Percentiles rank a stretch among this genome's conserved stretches.
Evolutionary conservation across 2,329 filamentous ascomycete genomes (phyloP).

Genomic region (Phyllosticta capitalensis): DNA sequence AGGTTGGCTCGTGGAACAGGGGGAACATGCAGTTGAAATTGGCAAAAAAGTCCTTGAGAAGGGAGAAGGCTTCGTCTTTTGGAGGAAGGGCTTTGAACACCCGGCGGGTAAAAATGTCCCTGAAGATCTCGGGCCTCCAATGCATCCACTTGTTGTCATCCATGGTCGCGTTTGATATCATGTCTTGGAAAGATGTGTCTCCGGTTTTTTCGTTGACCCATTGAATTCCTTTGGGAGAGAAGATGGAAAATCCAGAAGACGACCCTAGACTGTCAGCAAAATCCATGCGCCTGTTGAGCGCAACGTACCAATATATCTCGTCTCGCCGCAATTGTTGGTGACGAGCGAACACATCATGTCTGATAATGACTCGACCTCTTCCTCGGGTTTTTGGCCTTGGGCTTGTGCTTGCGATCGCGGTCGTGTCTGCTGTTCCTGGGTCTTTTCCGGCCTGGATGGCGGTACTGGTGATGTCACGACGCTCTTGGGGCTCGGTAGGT

Average conservation of each 20-base stretch:
- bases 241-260: conserved; percentile 96
- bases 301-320: conserved; percentile 74
- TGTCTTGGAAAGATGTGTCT: conserved; percentile 87
- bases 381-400: conserved; percentile 41
- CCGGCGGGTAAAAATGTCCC: conserved; percentile 77
- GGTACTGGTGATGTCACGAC: conserved; percentile 42
- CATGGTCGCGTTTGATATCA: conserved; percentile 79
- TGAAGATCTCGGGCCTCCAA: conserved; percentile 97
- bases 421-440: conserved; percentile 28
- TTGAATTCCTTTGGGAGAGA: conserved; percentile 93
- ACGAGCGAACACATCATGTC: conserved; percentile 99
- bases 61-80: conserved; percentile 76
- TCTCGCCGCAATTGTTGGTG: conserved; percentile 90
- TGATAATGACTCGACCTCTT: conserved; percentile 74
- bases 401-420: conserved; percentile 23
- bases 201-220: conserved; percentile 98
- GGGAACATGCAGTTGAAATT: conserved; percentile 99
- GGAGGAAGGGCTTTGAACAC: conserved; percentile 76
- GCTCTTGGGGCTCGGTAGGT: conserved; percentile 41
- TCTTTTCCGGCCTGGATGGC: conserved; percentile 26
- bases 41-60: conserved; percentile 90
- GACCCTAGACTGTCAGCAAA: conserved; percentile 52
- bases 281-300: not conserved
- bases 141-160: conserved; percentile 94
- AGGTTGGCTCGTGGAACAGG: conserved; percentile 92